Evolutionary conservation across 192 early-diverging fungal genomes (phyloP), one percentile per base, ranked within the genome.

Genomic region (Spinellus fusiger): DNA sequence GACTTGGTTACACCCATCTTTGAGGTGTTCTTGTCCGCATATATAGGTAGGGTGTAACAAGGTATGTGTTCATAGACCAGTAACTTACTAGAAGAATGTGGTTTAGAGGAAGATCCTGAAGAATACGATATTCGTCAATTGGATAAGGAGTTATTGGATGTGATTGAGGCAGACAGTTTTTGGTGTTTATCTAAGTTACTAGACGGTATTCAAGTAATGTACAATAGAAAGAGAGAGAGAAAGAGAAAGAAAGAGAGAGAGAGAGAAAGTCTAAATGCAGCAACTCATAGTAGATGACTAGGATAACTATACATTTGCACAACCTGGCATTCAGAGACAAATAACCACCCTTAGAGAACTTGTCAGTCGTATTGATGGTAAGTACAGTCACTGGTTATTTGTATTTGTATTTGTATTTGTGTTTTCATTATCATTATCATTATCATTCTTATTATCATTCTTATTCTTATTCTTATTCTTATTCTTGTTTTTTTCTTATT

Each of bases 271-370:
- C n/a, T n/a, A n/a, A n/a, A n/a, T n/a, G n/a, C n/a, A n/a, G n/a
- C n/a, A n/a, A n/a, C n/a, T n/a, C n/a, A n/a, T n/a, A 54, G n/a
- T 31, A 16, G 15, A 32, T 50, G 15, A 13, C 20, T 67, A 88
- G 77, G 97, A 99, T 68, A 99, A 98, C 70, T 99, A 96, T 73
- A 99, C 94, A 28, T 89, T 89, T 77, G 89, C 89, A 8, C 97
- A 99, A 66, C 94, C 94, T 2, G 97, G 97, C 5, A 97, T 99
- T 55, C 91, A 94, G 57, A 76, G 95, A 44, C 94, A 96, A 61
- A 88, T 98, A 38, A 73, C 75, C 26, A 87, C 88, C 65, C 71
- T 99, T 54, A 91, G 91, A 57, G 95, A 97, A 69, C 79, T 99
- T 31, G 89, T 96, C 1, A 86, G 85, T 38, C 77, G 97, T 49